These are phyloP conservation scores for Colletotrichum tanaceti DNA, from an alignment of 2,329 filamentous ascomycete genomes.

Conservation along the genomic window DNA sequence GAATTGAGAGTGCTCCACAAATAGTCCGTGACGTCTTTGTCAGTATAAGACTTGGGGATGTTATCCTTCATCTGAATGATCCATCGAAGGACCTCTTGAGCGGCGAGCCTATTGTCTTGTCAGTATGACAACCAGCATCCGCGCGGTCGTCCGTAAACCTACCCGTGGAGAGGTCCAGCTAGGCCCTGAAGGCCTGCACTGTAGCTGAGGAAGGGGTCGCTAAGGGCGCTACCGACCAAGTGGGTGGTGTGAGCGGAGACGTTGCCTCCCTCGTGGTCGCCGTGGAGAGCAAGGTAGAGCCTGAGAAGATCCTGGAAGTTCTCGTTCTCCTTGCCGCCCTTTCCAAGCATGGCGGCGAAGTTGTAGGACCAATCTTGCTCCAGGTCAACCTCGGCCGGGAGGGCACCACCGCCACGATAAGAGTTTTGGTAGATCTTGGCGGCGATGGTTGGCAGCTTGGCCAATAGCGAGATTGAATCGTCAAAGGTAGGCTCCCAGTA, in stretches of 20 bases:
- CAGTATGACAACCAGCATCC: conserved; percentile 6
- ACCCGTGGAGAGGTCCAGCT: conserved; percentile 76
- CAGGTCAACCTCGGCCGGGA: conserved; percentile 81
- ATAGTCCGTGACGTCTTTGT: conserved; percentile 87
- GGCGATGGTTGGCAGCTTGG: conserved; percentile 95
- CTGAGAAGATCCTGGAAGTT: conserved; percentile 95
- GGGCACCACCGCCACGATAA: conserved; percentile 78
- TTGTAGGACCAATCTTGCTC: conserved; percentile 98
- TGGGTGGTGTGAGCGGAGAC: conserved; percentile 97
- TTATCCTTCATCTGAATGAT: conserved; percentile 94
- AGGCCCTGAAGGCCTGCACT: conserved; percentile 95
- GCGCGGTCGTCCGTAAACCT: neutral
- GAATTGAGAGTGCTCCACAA: conserved; percentile 94
- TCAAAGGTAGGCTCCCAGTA: conserved; percentile 99
- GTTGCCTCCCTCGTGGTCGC: conserved; percentile 98
- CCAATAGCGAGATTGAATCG: conserved; percentile 91
- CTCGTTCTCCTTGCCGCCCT: conserved; percentile 86
- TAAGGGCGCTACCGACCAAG: conserved; percentile 92
- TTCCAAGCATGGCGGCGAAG: conserved; percentile 95
- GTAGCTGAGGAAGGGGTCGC: conserved; percentile 95
- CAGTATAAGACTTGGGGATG: conserved; percentile 81
- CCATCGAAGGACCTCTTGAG: conserved; percentile 97
- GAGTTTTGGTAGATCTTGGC: conserved; percentile 98
- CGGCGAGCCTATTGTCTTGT: conserved; percentile 73
- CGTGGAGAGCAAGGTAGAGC: conserved; percentile 94